Conservation (phyloP, 306 rosid species). For the Canavalia gladiata region DNA sequence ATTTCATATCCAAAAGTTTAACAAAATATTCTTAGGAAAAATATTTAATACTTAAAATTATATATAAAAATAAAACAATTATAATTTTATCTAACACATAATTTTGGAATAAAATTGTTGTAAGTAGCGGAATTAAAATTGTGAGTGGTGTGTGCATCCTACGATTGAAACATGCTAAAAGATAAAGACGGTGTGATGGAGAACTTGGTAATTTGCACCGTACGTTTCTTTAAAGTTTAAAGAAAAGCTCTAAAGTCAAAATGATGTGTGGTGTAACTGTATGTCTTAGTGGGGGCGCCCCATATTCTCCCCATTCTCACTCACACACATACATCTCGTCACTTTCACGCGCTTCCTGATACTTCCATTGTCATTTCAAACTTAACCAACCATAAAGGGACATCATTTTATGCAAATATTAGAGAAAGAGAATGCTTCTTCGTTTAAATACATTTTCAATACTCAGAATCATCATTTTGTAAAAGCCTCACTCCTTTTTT, state of each 20-base stretch:
- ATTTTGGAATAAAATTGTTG: background rate
- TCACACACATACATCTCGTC: background rate
- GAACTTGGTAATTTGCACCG: slow-evolving; percentile 8
- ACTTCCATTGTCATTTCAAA: background rate
- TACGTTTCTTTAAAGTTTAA: slow-evolving; percentile 24
- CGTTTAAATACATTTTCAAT: too few species aligned
- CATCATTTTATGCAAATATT: too few species aligned
- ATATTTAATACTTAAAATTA: too few species aligned
- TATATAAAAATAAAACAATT: background rate
- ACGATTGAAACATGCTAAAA: background rate
- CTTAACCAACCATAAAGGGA: too few species aligned
- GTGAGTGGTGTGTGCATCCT: background rate
- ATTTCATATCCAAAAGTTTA: too few species aligned
- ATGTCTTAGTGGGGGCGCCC: background rate
- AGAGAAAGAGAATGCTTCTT: too few species aligned
- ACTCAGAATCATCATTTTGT: too few species aligned
- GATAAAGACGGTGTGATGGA: slow-evolving; percentile 14
- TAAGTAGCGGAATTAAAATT: background rate
- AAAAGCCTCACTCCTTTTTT: too few species aligned
- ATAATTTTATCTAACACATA: background rate
- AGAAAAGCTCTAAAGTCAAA: slow-evolving; percentile 31
- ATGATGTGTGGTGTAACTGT: slow-evolving; percentile 28
- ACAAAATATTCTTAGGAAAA: too few species aligned
- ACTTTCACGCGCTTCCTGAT: slow-evolving; percentile 30
- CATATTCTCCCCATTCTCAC: background rate